These are phyloP conservation scores for Nemania sp. DNA, from an alignment of 2,329 filamentous ascomycete genomes.

Conservation along the genomic window DNA sequence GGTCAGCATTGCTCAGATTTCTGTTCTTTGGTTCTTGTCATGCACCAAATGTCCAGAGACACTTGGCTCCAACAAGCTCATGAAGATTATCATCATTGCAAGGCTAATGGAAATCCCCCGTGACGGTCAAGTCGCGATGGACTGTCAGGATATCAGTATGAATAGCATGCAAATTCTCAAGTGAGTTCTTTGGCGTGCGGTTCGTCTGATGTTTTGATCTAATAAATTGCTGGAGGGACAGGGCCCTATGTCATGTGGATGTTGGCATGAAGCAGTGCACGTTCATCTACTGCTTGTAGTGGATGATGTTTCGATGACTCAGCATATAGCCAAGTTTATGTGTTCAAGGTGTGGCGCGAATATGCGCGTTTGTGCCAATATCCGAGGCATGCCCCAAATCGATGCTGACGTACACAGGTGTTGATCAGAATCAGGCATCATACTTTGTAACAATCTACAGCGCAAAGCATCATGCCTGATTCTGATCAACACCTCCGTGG, in stretches of 20 bases:
- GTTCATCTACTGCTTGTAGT: background rate
- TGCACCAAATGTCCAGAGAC: constrained; percentile 34
- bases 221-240: background rate
- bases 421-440: too few species aligned
- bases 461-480: too few species aligned
- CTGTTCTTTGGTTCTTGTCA: constrained; percentile 49
- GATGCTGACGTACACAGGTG: too few species aligned
- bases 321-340: too few species aligned
- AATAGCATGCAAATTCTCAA: background rate
- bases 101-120: constrained; percentile 13
- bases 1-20: constrained; percentile 51
- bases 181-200: background rate
- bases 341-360: too few species aligned
- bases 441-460: too few species aligned
- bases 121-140: background rate
- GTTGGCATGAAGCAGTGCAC: background rate
- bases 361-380: too few species aligned
- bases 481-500: too few species aligned
- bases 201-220: background rate
- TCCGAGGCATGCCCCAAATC: too few species aligned
- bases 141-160: background rate
- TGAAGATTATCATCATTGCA: constrained; percentile 36
- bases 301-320: too few species aligned
- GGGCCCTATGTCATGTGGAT: background rate
- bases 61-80: constrained; percentile 34